Percentiles rank a stretch among this genome's conserved stretches.
Conservation (phyloP, 2,329 filamentous ascomycete genomes). For the Calonectria crousiana region DNA sequence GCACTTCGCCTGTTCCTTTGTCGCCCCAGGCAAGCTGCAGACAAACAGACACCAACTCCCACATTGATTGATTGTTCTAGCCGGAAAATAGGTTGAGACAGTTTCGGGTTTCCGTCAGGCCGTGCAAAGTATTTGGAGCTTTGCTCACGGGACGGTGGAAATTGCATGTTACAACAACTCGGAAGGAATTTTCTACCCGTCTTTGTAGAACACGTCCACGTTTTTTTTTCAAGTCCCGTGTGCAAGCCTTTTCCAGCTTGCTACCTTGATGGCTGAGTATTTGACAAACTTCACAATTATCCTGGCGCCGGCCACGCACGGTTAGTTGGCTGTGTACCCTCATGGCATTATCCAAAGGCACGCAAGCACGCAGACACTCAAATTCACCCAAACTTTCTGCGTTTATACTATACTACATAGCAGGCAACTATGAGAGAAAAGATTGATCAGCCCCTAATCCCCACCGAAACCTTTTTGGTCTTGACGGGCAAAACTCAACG, state of each 20-base stretch:
- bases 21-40: not conserved
- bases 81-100: too few species aligned
- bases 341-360: not conserved
- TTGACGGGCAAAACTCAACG: slow-evolving; percentile 35
- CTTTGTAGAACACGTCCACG: not conserved
- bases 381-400: slow-evolving; percentile 21
- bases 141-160: not conserved
- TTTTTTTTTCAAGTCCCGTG: not conserved
- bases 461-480: slow-evolving; percentile 21
- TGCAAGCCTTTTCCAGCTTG: not conserved
- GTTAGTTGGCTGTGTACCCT: not conserved
- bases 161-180: not conserved
- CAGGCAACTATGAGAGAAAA: slow-evolving; percentile 11
- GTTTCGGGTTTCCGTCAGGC: not conserved
- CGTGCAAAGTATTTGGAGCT: too few species aligned
- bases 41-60: not conserved
- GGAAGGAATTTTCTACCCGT: not conserved
- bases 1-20: not conserved
- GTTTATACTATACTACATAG: slow-evolving; percentile 11
- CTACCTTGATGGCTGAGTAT: not conserved
- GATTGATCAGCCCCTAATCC: slow-evolving; percentile 9
- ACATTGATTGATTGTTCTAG: not conserved
- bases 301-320: not conserved
- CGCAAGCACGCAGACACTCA: not conserved
- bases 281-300: not conserved